phyloP scores from a whole-genome alignment of 2,329 filamentous ascomycete genomes.

The Plenodomus tracheiphilus region DNA sequence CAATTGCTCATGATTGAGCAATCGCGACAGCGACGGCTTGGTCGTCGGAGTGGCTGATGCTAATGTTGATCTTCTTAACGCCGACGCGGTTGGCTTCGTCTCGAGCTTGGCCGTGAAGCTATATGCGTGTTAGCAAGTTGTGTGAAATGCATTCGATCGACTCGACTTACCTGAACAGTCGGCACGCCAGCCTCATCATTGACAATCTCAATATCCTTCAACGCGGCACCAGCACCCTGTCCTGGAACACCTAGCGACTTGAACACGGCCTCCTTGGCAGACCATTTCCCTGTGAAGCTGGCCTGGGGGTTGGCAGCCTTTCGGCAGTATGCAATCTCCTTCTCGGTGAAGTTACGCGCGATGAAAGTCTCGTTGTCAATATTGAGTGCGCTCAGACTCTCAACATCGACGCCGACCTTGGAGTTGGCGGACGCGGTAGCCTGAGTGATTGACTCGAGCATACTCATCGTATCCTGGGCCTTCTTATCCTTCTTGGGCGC shows the following conservation, averaged over 20 bases:
- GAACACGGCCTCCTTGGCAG: conserved; percentile 97
- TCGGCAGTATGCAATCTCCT: conserved; percentile 85
- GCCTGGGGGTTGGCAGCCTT: conserved; percentile 79
- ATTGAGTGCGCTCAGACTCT: conserved; percentile 84
- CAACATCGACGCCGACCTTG: conserved; percentile 91
- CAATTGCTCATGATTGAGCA: conserved; percentile 55
- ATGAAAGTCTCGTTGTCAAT: conserved; percentile 93
- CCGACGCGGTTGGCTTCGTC: conserved; percentile 82
- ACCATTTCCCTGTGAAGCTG: conserved; percentile 94
- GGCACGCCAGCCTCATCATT: conserved; percentile 82
- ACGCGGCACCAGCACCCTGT: conserved; percentile 82
- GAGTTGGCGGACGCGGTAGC: conserved; percentile 63
- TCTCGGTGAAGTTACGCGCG: conserved; percentile 87
- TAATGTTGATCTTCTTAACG: conserved; percentile 86
- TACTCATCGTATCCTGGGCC: conserved; percentile 67
- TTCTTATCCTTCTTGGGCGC: conserved; percentile 67
- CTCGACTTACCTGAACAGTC: conserved; percentile 73
- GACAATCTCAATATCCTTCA: conserved; percentile 94
- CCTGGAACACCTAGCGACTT: conserved; percentile 89
- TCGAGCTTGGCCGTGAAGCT: conserved; percentile 87
- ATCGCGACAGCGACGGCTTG: conserved; percentile 96
- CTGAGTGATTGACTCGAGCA: conserved; percentile 77
- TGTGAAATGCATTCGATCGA: not conserved
- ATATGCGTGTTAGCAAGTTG: conserved; percentile 18
- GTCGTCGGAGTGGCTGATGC: conserved; percentile 92